Conservation (phyloP, 164 flowering plant species). For the Akebia trifoliata region DNA sequence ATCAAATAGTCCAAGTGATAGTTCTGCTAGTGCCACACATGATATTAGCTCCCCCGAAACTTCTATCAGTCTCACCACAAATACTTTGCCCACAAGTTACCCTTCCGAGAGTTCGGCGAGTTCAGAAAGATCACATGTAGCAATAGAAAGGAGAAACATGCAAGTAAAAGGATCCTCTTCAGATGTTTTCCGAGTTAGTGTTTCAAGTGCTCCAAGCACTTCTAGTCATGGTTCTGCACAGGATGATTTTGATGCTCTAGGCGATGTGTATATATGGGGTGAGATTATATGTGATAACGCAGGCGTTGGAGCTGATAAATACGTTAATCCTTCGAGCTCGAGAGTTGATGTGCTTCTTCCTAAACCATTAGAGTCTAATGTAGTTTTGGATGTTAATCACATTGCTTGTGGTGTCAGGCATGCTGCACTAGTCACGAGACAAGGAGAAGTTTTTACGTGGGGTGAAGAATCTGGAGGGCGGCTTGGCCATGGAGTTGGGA, state of each 20-base stretch:
- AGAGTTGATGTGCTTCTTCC: slow-evolving; percentile 32
- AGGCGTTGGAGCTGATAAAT: slow-evolving; percentile 20
- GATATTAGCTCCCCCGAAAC: slow-evolving; percentile 33
- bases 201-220: slow-evolving; percentile 41
- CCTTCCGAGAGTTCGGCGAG: slow-evolving; percentile 13
- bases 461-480: slow-evolving; percentile 42
- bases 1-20: slow-evolving; percentile 31
- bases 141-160: slow-evolving; percentile 28
- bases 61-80: slow-evolving; percentile 15
- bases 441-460: slow-evolving; percentile 40
- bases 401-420: slow-evolving; percentile 35
- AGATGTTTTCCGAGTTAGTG: slow-evolving; percentile 37
- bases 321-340: slow-evolving; percentile 14
- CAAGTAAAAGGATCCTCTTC: slow-evolving; percentile 35
- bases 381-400: slow-evolving; percentile 32
- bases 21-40: slow-evolving; percentile 24
- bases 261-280: slow-evolving; percentile 39
- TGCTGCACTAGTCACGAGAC: slow-evolving; percentile 34
- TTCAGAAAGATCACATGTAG: slow-evolving; percentile 29
- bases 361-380: slow-evolving; percentile 31
- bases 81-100: slow-evolving; percentile 6
- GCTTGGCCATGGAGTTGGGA: slow-evolving; percentile 37
- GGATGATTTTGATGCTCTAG: slow-evolving; percentile 39
- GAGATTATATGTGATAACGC: slow-evolving; percentile 26
- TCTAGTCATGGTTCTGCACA: slow-evolving; percentile 40